phyloP scores from a whole-genome alignment of 345 rosid species.

The Populus davidiana region DNA sequence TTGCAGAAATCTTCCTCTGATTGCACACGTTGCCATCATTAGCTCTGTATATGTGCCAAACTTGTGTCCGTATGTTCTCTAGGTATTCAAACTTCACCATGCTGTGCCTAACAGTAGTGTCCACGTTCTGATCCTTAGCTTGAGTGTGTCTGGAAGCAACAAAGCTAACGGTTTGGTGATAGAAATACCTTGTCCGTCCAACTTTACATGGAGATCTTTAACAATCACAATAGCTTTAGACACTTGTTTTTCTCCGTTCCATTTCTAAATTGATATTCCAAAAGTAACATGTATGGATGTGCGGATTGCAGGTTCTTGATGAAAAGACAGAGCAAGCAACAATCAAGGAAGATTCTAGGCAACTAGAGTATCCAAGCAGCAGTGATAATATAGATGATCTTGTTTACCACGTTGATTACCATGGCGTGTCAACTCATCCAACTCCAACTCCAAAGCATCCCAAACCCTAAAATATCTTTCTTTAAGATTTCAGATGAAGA shows the following conservation, averaged over 20 bases:
- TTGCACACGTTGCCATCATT: too few relatives aligned
- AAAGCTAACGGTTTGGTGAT: too few relatives aligned
- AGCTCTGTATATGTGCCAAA: too few relatives aligned
- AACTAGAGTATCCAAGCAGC: constrained; percentile 10
- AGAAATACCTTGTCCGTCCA: too few relatives aligned
- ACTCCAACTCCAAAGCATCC: constrained; percentile 59
- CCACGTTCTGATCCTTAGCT: too few relatives aligned
- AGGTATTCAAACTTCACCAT: too few relatives aligned
- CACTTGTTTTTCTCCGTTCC: background rate
- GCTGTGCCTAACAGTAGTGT: too few relatives aligned
- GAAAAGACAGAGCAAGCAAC: constrained; percentile 10
- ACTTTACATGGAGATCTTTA: too few relatives aligned
- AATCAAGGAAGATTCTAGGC: background rate
- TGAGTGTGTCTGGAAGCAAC: too few relatives aligned
- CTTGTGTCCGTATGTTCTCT: too few relatives aligned
- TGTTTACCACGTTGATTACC: constrained; percentile 50
- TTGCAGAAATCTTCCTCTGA: background rate
- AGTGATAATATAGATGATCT: constrained; percentile 18
- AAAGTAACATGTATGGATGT: background rate
- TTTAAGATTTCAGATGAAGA: background rate
- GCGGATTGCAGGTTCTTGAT: constrained; percentile 32
- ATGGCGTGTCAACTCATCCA: constrained; percentile 60
- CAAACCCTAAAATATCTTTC: constrained; percentile 28
- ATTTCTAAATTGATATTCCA: background rate
- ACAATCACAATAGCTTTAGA: too few relatives aligned